Conservation (phyloP, 176 grass and related monocot species). For the Canna indica region DNA sequence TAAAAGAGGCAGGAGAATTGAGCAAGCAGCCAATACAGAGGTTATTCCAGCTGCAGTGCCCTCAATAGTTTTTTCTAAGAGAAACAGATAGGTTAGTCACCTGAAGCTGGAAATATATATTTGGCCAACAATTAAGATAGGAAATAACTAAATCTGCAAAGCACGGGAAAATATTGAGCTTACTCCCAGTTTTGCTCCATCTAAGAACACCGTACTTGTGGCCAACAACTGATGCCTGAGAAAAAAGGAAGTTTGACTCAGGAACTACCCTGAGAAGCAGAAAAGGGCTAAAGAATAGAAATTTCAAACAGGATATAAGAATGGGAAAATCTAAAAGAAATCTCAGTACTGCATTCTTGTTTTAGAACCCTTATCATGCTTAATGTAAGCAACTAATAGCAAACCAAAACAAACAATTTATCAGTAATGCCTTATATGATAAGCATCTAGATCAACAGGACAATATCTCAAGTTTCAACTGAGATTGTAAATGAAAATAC, state of each 20-base stretch:
- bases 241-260: background rate
- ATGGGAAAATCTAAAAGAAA: too few species aligned
- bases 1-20: constrained; percentile 63
- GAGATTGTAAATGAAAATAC: too few species aligned
- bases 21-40: constrained; percentile 68
- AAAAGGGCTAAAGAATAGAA: too few species aligned
- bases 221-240: constrained; percentile 89
- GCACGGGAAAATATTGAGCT: constrained; percentile 28
- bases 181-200: constrained; percentile 98
- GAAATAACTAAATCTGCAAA: background rate
- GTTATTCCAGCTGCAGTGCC: constrained; percentile 94
- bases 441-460: too few species aligned
- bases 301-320: too few species aligned
- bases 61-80: constrained; percentile 90
- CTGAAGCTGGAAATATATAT: background rate
- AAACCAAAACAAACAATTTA: too few species aligned
- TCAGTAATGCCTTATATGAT: too few species aligned
- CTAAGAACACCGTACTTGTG: constrained; percentile 82
- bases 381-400: too few species aligned
- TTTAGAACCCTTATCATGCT: too few species aligned
- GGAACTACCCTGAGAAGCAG: too few species aligned
- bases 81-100: constrained; percentile 4
- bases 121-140: background rate
- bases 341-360: too few species aligned
- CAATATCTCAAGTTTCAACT: too few species aligned